These are phyloP conservation scores for Suillus clintonianus DNA, from an alignment of 768 basidiomycete genomes.

Conservation along the genomic window DNA sequence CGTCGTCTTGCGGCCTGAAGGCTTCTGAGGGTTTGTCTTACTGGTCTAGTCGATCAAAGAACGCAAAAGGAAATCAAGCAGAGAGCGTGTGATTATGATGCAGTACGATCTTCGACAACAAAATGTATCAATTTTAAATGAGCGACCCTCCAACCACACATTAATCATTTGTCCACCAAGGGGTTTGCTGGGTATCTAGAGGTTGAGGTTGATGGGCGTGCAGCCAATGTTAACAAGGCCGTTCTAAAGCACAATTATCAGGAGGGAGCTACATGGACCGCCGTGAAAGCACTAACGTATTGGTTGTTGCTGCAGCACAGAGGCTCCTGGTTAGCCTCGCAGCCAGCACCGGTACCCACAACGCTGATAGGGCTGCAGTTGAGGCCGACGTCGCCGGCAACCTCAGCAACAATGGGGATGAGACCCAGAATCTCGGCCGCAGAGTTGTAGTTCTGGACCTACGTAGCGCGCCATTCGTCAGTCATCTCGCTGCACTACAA, in stretches of 20 bases:
- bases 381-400: constrained; percentile 27
- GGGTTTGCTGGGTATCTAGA: background rate
- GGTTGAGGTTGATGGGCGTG: constrained; percentile 34
- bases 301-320: constrained; percentile 50
- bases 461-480: background rate
- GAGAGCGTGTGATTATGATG: background rate
- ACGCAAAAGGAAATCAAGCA: background rate
- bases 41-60: background rate
- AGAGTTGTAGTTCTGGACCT: background rate
- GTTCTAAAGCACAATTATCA: constrained; percentile 18
- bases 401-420: background rate
- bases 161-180: background rate
- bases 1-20: too few species aligned
- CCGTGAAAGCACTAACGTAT: constrained; percentile 35
- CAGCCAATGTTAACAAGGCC: constrained; percentile 41
- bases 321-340: constrained; percentile 24
- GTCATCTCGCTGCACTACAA: background rate
- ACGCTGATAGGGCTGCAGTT: constrained; percentile 38
- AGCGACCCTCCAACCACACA: background rate
- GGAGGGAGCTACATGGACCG: too few species aligned
- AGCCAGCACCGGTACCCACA: constrained; percentile 12
- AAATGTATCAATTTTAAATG: background rate
- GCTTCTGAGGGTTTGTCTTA: background rate
- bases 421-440: background rate
- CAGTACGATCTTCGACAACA: background rate